These are phyloP conservation scores for Mycena belliarum DNA, from an alignment of 768 basidiomycete species.

Conservation along the genomic window DNA sequence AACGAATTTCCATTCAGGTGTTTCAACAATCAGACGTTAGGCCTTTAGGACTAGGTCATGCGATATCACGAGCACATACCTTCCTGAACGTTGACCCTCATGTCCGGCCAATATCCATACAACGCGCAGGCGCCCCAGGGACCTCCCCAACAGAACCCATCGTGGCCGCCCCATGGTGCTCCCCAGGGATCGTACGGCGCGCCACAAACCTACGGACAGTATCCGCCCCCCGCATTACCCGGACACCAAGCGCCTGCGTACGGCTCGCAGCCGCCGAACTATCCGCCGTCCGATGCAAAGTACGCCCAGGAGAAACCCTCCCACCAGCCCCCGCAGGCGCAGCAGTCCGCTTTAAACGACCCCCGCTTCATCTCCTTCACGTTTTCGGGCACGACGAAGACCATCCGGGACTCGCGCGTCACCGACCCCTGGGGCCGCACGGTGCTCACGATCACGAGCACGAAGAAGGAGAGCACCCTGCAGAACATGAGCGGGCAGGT, in stretches of 20 bases:
- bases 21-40: too few species aligned
- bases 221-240: neutral
- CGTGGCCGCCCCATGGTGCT: neutral
- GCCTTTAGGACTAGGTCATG: too few species aligned
- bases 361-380: conserved; percentile 4
- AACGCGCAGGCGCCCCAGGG: neutral
- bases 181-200: neutral
- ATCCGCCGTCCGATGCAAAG: neutral
- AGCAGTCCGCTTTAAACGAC: neutral
- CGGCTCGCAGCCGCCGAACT: neutral
- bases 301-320: neutral
- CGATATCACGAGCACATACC: too few species aligned
- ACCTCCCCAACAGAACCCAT: neutral
- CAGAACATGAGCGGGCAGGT: conserved; percentile 6
- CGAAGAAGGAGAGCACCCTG: conserved; percentile 10
- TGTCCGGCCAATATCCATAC: conserved; percentile 3
- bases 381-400: conserved; percentile 11
- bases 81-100: neutral
- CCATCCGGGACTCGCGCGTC: conserved; percentile 11
- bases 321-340: neutral
- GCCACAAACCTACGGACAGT: neutral
- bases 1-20: too few species aligned
- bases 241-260: neutral
- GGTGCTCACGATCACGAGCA: conserved; percentile 9
- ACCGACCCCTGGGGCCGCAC: conserved; percentile 11